These are phyloP conservation scores for Mycena galopus DNA, from an alignment of 768 basidiomycete genomes.

Conservation along the genomic window DNA sequence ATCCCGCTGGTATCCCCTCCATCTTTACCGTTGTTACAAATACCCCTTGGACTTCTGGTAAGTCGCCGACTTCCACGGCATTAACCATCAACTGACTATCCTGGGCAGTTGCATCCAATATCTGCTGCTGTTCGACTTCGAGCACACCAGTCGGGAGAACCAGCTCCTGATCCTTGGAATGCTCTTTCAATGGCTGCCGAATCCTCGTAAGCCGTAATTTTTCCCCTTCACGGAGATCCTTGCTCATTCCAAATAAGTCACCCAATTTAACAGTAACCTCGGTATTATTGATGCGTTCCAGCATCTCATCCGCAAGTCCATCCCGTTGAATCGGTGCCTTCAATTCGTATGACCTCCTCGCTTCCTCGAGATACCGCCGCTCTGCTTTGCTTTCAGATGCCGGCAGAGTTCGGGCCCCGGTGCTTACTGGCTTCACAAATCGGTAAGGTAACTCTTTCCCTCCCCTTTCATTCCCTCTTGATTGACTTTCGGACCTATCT, in stretches of 20 bases:
- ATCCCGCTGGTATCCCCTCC: slow-evolving; percentile 4
- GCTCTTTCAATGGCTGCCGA: background rate
- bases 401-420: slow-evolving; percentile 13
- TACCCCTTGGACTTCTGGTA: slow-evolving; percentile 14
- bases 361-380: background rate
- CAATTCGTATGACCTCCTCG: background rate
- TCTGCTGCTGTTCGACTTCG: background rate
- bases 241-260: slow-evolving; percentile 16
- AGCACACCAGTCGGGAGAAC: background rate
- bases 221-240: slow-evolving; percentile 8
- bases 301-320: background rate
- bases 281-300: slow-evolving; percentile 8
- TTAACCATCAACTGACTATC: background rate
- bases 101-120: background rate
- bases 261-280: background rate
- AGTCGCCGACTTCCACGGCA: background rate
- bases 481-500: background rate
- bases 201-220: background rate
- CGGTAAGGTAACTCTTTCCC: slow-evolving; percentile 7
- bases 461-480: background rate
- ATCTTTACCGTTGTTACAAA: background rate
- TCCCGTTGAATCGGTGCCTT: slow-evolving; percentile 4
- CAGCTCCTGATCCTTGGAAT: background rate
- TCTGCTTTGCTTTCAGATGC: background rate
- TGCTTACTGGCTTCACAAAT: background rate